phyloP scores from a whole-genome alignment of 2,329 filamentous ascomycete species.

The Ophiostoma sp. region DNA sequence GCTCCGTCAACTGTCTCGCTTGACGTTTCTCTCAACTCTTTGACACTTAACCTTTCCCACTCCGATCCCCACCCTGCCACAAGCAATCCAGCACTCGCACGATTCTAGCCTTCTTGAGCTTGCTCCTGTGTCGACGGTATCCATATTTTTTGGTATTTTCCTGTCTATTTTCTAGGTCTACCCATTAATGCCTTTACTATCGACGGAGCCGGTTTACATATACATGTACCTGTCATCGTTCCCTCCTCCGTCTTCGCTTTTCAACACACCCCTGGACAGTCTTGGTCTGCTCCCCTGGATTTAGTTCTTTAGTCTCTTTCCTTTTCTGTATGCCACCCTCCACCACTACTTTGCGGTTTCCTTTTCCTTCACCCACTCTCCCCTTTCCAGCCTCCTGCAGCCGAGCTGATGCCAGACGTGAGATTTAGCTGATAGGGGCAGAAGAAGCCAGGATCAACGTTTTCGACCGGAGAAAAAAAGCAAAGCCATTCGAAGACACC shows the following conservation, averaged over 20 bases:
- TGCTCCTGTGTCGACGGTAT: not conserved
- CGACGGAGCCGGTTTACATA: not conserved
- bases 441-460: not conserved
- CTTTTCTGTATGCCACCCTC: not conserved
- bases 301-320: not conserved
- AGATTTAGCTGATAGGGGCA: not conserved
- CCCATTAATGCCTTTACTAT: not conserved
- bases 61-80: not conserved
- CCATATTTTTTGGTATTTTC: not conserved
- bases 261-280: not conserved
- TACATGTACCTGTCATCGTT: not conserved
- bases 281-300: not conserved
- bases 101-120: constrained; percentile 1
- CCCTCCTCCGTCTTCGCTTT: not conserved
- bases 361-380: not conserved
- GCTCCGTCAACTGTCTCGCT: not conserved
- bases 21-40: not conserved
- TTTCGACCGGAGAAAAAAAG: not conserved
- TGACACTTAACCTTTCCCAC: not conserved
- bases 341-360: not conserved
- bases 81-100: not conserved
- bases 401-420: constrained; percentile 2
- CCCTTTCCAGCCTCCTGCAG: constrained; percentile 12
- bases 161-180: not conserved
- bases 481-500: not conserved